A percentile compares a stretch with the other conserved stretches of the same genome.
Conservation (phyloP, 2,329 filamentous ascomycete genomes). For the Colletotrichum caudatum region DNA sequence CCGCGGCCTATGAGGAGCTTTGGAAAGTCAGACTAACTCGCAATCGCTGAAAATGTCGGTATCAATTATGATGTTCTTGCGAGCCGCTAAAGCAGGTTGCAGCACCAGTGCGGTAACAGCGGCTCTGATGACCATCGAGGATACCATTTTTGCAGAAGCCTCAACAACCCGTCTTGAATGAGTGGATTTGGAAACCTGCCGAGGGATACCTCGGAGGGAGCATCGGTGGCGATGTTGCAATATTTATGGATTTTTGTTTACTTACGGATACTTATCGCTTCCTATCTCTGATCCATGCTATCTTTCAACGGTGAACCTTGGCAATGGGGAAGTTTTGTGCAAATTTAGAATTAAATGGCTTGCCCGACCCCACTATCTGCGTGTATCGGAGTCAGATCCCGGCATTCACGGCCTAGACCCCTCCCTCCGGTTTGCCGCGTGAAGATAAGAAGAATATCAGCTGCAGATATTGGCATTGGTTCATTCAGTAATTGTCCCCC, state of each 20-base stretch:
- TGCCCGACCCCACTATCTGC: not conserved
- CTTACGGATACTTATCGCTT: not conserved
- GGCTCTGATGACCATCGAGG: not conserved
- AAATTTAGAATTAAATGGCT: too few species aligned
- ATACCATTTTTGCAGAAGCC: conserved; percentile 2
- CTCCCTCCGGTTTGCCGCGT: too few species aligned
- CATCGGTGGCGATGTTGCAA: not conserved
- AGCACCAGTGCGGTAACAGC: not conserved
- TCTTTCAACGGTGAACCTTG: conserved; percentile 2
- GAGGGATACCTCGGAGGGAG: too few species aligned
- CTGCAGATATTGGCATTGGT: not conserved
- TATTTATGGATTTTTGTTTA: not conserved
- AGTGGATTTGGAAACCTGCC: not conserved
- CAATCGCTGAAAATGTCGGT: conserved; percentile 62
- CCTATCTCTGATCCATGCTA: not conserved
- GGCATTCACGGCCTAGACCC: not conserved
- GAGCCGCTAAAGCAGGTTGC: conserved; percentile 14
- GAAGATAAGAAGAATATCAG: not conserved
- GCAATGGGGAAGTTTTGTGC: not conserved
- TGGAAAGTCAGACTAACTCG: conserved; percentile 51
- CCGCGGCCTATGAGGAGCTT: not conserved
- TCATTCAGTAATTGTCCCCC: not conserved
- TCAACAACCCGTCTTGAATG: not conserved
- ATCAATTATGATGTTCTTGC: conserved; percentile 58
- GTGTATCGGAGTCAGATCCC: not conserved